Evolutionary conservation across 495 filamentous ascomycete genomes (phyloP), one percentile per base, ranked within the genome.

Genomic region (Podospora fimiseda): DNA sequence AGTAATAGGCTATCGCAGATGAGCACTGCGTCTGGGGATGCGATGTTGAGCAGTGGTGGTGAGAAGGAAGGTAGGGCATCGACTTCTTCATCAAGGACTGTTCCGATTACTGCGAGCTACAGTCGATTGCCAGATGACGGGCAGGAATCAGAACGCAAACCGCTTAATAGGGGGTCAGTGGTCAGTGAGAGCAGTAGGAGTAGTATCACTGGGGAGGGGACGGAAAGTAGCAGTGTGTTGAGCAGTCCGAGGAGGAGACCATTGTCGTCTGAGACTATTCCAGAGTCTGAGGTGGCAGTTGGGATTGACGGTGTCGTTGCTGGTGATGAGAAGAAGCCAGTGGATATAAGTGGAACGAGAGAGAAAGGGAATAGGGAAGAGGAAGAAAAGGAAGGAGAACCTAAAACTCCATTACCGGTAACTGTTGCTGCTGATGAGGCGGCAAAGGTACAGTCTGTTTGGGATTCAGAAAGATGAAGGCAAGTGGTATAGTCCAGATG

Each of bases 1-100:
- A 70, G 27, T 11, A 33, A 62, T 49, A 52, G 58, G 30, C 59
- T 61, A 7, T 66, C 70, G 37, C 53, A 65, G 38, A 57, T 51
- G 41, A 65, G 66, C 21, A 58, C 60, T 14, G 43, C 57, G 13
- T 47, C 44, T 24, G 23, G 62, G 8, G 62, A 63, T n/a, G 56
- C 51, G 7, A 43, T 55, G 27, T 60, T 21, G n/a, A 64, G 63
- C 39, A 63, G 55, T 53, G 61, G 51, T 24, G 18, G 18, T 45
- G 39, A 48, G 19, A 33, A 43, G 2, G 52, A 44, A 5, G 38
- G 6, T 21, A 33, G 21, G n/a, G 19, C 3, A n/a, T 33, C 44
- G 23, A 47, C 11, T 33, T 33, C 27, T 33, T 33, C 27, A 11
- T 33, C 27, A 11, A 33, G 27, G 27, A 33, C 51, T 51, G 30